Evolutionary conservation across 2,329 filamentous ascomycete genomes (phyloP), one percentile per base, ranked within the genome.

Genomic region (Fusarium domesticum): DNA sequence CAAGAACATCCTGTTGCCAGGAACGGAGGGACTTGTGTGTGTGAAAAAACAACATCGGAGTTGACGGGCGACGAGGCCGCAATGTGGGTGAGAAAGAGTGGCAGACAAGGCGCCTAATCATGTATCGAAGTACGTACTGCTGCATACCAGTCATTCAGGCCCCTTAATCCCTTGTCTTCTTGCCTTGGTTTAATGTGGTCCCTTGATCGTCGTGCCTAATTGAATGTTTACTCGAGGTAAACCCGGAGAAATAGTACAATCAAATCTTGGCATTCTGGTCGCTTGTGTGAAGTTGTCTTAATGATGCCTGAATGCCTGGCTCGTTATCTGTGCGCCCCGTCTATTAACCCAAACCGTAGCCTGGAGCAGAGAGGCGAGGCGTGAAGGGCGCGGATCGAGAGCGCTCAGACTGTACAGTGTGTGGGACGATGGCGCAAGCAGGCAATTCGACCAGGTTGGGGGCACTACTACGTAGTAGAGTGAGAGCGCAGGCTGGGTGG

Each of bases 361-460:
- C 57, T 32, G 41, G 53, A 54, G 56, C 42, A 54, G 54, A 45
- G 59, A 55, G 51, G 47, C 47, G 47, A 57, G 56, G 48, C 56
- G 45, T 60, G 56, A 56, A 60, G 55, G 39, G 50, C 39, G 54
- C 48, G 48, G 52, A 59, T 59, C 51, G 53, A 52, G 51, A 44
- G 45, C 56, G 54, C 52, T 60, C 57, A 56, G 57, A 28, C 55
- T 58, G 53, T 57, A 58, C 58, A 60, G 50, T 52, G 56, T 59
- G 57, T 60, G 58, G 58, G 58, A 60, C 57, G 56, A 60, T 60
- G 57, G 57, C 57, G 57, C 57, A 58, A 60, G 57, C 52, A 28
- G 47, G 42, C 47, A 46, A 56, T 48, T 51, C 50, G 54, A 54
- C 55, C 40, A 47, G 53, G 45, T 45, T 55, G 55, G 57, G 54